phyloP scores from a whole-genome alignment of 73 alveolate species.

The Paramecium biaurelia region DNA sequence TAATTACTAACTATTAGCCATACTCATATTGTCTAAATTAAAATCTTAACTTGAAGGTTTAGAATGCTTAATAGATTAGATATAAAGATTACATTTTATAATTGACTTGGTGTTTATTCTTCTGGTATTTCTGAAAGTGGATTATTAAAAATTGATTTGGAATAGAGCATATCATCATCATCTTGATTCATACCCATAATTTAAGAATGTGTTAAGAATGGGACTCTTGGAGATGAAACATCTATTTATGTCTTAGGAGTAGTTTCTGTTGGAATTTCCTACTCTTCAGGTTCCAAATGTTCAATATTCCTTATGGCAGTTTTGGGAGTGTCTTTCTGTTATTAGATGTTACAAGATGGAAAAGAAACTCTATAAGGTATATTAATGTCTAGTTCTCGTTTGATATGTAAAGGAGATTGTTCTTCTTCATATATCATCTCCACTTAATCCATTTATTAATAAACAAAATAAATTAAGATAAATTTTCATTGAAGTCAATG shows the following conservation, averaged over 20 bases:
- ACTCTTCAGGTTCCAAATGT: background rate
- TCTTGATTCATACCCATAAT: constrained; percentile 27
- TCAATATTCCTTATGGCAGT: background rate
- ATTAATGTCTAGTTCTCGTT: constrained; percentile 34
- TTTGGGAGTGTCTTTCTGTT: constrained; percentile 32
- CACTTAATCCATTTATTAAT: constrained; percentile 29
- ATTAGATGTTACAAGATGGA: background rate
- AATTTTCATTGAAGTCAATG: background rate
- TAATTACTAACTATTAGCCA: constrained; percentile 33
- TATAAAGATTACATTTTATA: background rate
- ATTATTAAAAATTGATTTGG: background rate
- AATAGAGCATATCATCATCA: constrained; percentile 26
- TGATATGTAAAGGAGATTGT: constrained; percentile 31
- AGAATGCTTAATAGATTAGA: background rate
- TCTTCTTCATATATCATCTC: constrained; percentile 29
- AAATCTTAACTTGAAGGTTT: constrained; percentile 7
- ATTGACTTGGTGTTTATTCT: constrained; percentile 28
- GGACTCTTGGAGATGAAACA: constrained; percentile 45
- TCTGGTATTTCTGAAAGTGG: constrained; percentile 40
- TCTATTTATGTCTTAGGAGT: constrained; percentile 36
- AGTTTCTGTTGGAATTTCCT: constrained; percentile 8
- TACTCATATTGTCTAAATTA: constrained; percentile 4
- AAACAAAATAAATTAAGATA: background rate
- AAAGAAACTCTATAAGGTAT: background rate
- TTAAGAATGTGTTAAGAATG: constrained; percentile 42